Base-by-base conservation (phyloP, 2,329 filamentous ascomycete genomes). In the Fusarium coffeatum region DNA sequence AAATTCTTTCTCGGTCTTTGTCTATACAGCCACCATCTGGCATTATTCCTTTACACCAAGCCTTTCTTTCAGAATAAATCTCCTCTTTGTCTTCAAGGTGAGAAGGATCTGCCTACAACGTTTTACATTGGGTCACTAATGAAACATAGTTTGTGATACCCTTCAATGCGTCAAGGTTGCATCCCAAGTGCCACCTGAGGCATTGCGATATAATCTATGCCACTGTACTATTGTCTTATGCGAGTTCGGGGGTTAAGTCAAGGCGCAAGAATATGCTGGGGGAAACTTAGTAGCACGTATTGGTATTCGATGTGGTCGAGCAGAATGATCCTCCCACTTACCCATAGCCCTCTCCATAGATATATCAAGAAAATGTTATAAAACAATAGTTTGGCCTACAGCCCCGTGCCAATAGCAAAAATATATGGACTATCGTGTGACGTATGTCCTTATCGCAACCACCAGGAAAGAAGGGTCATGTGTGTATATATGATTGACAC, bases 361-460 rank as follows among this genome's bases (percentile, higher is more conserved):
- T 34, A 28, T 28, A 40, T 34, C 41, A 51, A 63, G 49, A 42
- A 41, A 28, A 8, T 42, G 13, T 27, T 22, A 25, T 41, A 9
- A 42, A 42, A 16, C 23, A n/a, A 64, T 27, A 27, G 9, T 32
- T 56, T 54, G 13, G 11, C 55, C 43, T 51, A 20, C 37, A 50
- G 30, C 28, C 22, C 34, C 45, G 23, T 40, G 62, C n/a, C 18
- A 16, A 34, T 27, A 42, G 15, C 34, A 43, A 66, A 20, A n/a
- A 3, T 47, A n/a, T 37, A n/a, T 10, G n/a, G 27, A 6, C 13
- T 37, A 32, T 50, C 67, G 68, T 41, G 66, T 69, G 67, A 69
- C 37, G 34, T 41, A 40, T 16, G 22, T 10, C 8, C 15, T 49
- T 45, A 23, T 46, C 34, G 34, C 45, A 23, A 25, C 13, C 15